Conservation (phyloP, 2,329 filamentous ascomycete species). For the Xylariaceae sp. region DNA sequence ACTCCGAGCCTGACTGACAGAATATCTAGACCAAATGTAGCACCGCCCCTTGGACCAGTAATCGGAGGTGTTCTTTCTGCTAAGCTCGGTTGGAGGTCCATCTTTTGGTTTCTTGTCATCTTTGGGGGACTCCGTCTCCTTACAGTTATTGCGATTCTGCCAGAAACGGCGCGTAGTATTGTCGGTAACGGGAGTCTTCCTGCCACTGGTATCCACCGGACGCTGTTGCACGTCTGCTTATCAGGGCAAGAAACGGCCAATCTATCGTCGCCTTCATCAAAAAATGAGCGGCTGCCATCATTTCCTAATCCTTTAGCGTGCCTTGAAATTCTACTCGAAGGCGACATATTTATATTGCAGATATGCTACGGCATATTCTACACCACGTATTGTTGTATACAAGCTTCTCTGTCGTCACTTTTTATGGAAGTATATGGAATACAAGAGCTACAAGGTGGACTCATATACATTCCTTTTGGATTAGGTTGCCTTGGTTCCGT, state of each 20-base stretch:
- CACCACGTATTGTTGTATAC: conserved; percentile 19
- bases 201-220: conserved; percentile 12
- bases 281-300: not conserved
- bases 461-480: conserved; percentile 22
- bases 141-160: conserved; percentile 39
- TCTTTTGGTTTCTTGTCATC: conserved; percentile 50
- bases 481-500: conserved; percentile 15
- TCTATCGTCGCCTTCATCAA: not conserved
- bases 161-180: conserved; percentile 27
- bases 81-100: conserved; percentile 45
- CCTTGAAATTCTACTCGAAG: conserved; percentile 10
- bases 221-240: conserved; percentile 1
- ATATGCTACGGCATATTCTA: conserved; percentile 26
- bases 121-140: conserved; percentile 32
- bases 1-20: not conserved
- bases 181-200: conserved; percentile 15
- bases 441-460: conserved; percentile 17
- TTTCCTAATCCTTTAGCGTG: conserved; percentile 17
- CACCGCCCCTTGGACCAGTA: conserved; percentile 37
- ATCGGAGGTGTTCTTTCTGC: conserved; percentile 47
- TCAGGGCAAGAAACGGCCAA: not conserved
- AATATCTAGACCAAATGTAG: conserved; percentile 32
- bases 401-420: conserved; percentile 21
- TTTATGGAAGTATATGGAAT: conserved; percentile 23
- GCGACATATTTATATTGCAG: conserved; percentile 11